Conservation (phyloP, 495 filamentous ascomycete genomes). For the Aspergillus kassunensis region DNA sequence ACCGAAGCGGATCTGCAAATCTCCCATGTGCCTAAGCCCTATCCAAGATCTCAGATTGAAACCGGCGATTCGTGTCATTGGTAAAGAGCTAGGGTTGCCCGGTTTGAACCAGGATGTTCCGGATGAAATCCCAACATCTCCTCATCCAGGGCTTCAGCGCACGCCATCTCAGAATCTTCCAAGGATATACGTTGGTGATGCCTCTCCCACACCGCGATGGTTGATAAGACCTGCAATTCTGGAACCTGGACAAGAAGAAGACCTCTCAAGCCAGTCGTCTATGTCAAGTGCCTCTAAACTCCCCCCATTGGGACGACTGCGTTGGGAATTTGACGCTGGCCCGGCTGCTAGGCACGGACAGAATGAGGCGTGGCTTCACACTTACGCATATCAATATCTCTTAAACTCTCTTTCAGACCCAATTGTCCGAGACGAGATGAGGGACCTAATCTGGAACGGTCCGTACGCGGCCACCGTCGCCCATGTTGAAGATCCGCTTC, state of each 20-base stretch:
- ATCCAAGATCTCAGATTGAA: background rate
- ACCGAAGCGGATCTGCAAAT: too few species aligned
- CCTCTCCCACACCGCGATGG: constrained; percentile 4
- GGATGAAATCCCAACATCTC: background rate
- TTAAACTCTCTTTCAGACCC: constrained; percentile 14
- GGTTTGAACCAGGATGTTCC: background rate
- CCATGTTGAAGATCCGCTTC: constrained; percentile 24
- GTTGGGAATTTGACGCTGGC: constrained; percentile 30
- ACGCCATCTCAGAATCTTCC: background rate
- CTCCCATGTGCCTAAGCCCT: background rate
- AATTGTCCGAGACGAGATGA: constrained; percentile 10
- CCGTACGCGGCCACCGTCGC: background rate
- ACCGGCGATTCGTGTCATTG: background rate
- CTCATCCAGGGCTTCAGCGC: background rate
- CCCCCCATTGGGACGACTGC: constrained; percentile 5
- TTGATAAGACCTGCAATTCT: background rate
- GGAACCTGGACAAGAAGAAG: background rate
- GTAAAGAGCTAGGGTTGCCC: background rate
- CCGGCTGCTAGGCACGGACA: background rate
- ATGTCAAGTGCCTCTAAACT: background rate
- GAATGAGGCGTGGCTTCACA: constrained; percentile 10
- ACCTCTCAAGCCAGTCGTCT: background rate
- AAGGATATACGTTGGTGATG: background rate
- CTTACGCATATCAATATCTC: constrained; percentile 19
- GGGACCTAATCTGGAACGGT: constrained; percentile 8